Percentiles rank a stretch among this genome's conserved stretches.
Evolutionary conservation across 1,284 basidiomycete genomes (phyloP).

Genomic region (Ceratobasidium sp.): DNA sequence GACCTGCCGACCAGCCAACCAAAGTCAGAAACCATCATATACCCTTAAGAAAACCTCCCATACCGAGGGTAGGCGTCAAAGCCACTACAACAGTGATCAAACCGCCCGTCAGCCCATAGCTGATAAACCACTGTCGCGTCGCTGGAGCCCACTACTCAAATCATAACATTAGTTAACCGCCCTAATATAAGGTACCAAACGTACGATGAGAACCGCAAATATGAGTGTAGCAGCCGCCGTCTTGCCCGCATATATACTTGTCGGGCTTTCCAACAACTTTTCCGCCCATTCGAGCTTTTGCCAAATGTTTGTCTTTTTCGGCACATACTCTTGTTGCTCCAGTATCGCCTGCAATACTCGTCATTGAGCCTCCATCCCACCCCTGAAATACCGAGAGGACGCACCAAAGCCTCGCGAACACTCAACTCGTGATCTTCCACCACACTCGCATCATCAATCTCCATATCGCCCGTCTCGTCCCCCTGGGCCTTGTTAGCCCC

Average conservation of each 20-base stretch:
- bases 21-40: too few relatives aligned
- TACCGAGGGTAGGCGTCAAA: slow-evolving; percentile 55
- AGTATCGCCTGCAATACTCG: slow-evolving; percentile 38
- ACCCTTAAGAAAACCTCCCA: too few relatives aligned
- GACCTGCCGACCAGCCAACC: slow-evolving; percentile 49
- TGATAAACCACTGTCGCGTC: slow-evolving; percentile 55
- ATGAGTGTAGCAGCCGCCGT: slow-evolving; percentile 54
- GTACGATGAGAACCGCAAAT: slow-evolving; percentile 53
- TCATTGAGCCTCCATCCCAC: background rate
- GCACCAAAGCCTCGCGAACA: slow-evolving; percentile 55
- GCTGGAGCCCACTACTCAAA: slow-evolving; percentile 49
- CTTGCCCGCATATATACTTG: slow-evolving; percentile 55
- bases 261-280: slow-evolving; percentile 51
- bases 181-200: background rate
- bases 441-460: slow-evolving; percentile 28
- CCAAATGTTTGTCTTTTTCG: slow-evolving; percentile 50
- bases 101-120: slow-evolving; percentile 55
- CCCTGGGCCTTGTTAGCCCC: background rate
- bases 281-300: slow-evolving; percentile 53
- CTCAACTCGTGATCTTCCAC: slow-evolving; percentile 49
- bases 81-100: slow-evolving; percentile 58
- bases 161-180: background rate
- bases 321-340: slow-evolving; percentile 48
- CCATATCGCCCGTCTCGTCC: slow-evolving; percentile 21
- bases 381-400: background rate